Evolutionary conservation across 306 rosid genomes (phyloP).

Genomic region (Vigna unguiculata): DNA sequence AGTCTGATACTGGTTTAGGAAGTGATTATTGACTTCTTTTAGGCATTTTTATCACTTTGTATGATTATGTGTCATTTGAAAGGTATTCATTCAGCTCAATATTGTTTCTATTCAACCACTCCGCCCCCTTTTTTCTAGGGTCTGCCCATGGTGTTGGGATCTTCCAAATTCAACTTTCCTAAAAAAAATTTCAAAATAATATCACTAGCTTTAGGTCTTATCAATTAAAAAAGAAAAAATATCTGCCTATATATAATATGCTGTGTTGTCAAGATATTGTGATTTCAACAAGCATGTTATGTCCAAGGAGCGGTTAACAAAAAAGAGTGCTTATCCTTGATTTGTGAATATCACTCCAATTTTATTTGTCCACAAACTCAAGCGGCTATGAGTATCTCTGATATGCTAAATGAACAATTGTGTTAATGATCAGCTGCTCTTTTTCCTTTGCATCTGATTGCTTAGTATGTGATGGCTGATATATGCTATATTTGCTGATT

Average conservation of each 20-base stretch:
- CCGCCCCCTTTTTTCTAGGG: background rate
- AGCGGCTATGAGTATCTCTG: slow-evolving; percentile 14
- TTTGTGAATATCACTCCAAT: background rate
- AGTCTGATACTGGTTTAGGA: slow-evolving; percentile 34
- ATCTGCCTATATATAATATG: too few species aligned
- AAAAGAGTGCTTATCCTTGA: slow-evolving; percentile 1
- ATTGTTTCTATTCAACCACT: too few species aligned
- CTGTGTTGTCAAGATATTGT: too few species aligned
- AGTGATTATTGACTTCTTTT: slow-evolving; percentile 6
- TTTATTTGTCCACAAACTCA: background rate
- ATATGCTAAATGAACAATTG: background rate
- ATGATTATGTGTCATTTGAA: slow-evolving; percentile 8
- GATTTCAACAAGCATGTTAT: too few species aligned
- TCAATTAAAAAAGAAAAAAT: too few species aligned
- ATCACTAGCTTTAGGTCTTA: too few species aligned
- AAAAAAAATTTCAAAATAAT: too few species aligned
- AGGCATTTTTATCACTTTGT: background rate
- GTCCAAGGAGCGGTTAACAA: too few species aligned
- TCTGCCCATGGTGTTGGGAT: background rate
- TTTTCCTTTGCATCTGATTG: slow-evolving; percentile 9
- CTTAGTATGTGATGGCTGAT: background rate
- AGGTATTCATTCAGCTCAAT: background rate
- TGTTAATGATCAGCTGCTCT: background rate
- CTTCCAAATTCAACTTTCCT: background rate
- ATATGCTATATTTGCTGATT: slow-evolving; percentile 4